Evolutionary conservation across 2,329 filamentous ascomycete species (phyloP).

Genomic region (Dactylellina parvicollis): DNA sequence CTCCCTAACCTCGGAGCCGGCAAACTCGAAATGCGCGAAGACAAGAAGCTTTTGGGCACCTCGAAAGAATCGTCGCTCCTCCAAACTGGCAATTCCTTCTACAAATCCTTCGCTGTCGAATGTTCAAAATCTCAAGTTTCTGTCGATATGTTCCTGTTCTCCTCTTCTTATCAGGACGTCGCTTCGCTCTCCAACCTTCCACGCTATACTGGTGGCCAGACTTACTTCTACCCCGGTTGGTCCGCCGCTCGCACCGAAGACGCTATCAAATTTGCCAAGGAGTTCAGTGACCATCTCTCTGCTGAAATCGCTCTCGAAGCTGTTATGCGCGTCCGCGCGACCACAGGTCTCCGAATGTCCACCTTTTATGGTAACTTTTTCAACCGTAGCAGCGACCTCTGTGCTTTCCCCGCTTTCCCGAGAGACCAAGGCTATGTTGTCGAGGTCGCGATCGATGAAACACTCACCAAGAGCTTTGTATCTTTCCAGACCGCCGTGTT

Average conservation of each 20-base stretch:
- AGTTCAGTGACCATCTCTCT: conserved; percentile 97
- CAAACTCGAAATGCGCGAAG: conserved; percentile 90
- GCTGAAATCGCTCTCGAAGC: conserved; percentile 96
- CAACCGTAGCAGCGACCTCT: conserved; percentile 96
- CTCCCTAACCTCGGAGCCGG: conserved; percentile 90
- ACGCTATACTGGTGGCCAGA: conserved; percentile 95
- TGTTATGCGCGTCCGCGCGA: conserved; percentile 92
- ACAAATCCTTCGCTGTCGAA: conserved; percentile 98
- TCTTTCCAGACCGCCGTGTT: conserved; percentile 94
- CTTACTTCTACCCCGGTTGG: conserved; percentile 98
- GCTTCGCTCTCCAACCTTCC: conserved; percentile 95
- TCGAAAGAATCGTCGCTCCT: conserved; percentile 87
- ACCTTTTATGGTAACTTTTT: conserved; percentile 99
- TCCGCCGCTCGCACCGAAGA: conserved; percentile 93
- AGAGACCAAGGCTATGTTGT: conserved; percentile 97
- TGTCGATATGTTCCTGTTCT: conserved; percentile 98
- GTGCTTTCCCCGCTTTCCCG: conserved; percentile 96
- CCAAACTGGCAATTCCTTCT: conserved; percentile 94
- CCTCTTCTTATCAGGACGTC: conserved; percentile 95
- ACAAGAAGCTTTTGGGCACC: conserved; percentile 94
- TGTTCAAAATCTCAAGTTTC: conserved; percentile 99
- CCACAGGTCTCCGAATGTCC: conserved; percentile 93
- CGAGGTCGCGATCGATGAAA: conserved; percentile 97
- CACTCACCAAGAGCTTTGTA: conserved; percentile 86
- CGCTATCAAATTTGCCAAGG: conserved; percentile 95